A percentile compares a stretch with the other conserved stretches of the same genome.
These are phyloP conservation scores for Schoenoplectus triqueter DNA, from an alignment of 202 grass and related monocot species.

Conservation along the genomic window DNA sequence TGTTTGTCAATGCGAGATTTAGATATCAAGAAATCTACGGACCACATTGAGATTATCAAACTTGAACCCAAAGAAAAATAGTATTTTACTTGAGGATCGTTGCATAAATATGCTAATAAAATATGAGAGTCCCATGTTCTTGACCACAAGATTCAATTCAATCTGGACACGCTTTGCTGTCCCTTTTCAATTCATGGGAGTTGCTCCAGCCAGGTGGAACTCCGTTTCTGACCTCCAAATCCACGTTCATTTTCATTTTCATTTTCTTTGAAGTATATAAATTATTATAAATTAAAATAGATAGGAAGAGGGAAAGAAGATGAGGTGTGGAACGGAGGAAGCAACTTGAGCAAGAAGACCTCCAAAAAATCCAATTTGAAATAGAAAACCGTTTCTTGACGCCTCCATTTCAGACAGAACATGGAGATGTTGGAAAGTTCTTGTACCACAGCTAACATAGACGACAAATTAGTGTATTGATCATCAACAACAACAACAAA, in stretches of 20 bases:
- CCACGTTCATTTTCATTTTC: too few species aligned
- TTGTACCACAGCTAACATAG: neutral
- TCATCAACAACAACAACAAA: too few species aligned
- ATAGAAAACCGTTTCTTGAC: constrained; percentile 13
- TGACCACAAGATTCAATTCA: constrained; percentile 18
- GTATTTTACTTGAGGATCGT: neutral
- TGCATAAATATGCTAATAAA: neutral
- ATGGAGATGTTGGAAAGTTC: neutral
- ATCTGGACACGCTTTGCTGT: constrained; percentile 27
- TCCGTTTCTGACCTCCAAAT: neutral
- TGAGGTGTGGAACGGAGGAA: neutral
- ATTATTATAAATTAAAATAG: neutral
- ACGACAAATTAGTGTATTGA: neutral
- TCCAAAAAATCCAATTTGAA: neutral
- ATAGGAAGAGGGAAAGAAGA: neutral
- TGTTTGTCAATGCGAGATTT: neutral
- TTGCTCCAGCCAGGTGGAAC: neutral
- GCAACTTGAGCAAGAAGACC: neutral
- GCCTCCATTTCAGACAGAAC: constrained; percentile 21
- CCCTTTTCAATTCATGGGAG: neutral
- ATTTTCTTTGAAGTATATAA: neutral
- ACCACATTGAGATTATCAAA: neutral
- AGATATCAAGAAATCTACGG: neutral
- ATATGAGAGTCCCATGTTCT: neutral
- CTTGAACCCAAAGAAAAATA: neutral